Evolutionary conservation across 768 basidiomycete genomes (phyloP).

Genomic region (Boletus edulis): DNA sequence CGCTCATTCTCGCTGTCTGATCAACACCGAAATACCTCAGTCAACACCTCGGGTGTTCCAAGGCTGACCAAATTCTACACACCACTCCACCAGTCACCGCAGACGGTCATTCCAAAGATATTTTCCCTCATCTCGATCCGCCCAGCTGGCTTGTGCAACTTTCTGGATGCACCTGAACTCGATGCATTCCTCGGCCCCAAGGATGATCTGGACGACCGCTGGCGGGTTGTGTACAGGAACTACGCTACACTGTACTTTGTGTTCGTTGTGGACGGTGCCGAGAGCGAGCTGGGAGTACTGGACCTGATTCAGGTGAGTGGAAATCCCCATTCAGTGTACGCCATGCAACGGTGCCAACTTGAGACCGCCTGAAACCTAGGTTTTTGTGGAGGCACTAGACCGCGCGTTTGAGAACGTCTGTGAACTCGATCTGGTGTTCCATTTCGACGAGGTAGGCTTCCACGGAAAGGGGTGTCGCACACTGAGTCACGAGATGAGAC

Average conservation of each 20-base stretch:
- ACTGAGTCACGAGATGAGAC: conserved; percentile 1
- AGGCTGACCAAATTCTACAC: conserved; percentile 89
- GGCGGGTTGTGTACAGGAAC: conserved; percentile 90
- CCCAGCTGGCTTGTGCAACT: conserved; percentile 87
- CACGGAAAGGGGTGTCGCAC: neutral
- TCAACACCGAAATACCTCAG: conserved; percentile 40
- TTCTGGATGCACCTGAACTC: conserved; percentile 89
- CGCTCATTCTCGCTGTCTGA: conserved; percentile 15
- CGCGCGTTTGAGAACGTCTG: conserved; percentile 97
- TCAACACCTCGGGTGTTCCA: conserved; percentile 90
- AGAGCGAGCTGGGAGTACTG: conserved; percentile 94
- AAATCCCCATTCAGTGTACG: neutral
- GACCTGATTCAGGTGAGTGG: conserved; percentile 89
- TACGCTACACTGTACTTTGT: conserved; percentile 98
- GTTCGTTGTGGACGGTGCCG: conserved; percentile 93
- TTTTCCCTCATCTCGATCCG: conserved; percentile 84
- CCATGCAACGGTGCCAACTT: neutral
- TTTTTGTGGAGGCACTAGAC: conserved; percentile 96
- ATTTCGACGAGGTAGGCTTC: conserved; percentile 86
- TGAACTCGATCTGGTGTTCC: conserved; percentile 96
- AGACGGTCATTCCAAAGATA: conserved; percentile 81
- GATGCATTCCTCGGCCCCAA: conserved; percentile 64
- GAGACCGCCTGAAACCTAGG: conserved; percentile 37
- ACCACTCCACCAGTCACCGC: conserved; percentile 57
- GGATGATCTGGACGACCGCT: conserved; percentile 55